phyloP scores from a whole-genome alignment of 371 early-diverging fungal species.

The Chytridium lagenaria region DNA sequence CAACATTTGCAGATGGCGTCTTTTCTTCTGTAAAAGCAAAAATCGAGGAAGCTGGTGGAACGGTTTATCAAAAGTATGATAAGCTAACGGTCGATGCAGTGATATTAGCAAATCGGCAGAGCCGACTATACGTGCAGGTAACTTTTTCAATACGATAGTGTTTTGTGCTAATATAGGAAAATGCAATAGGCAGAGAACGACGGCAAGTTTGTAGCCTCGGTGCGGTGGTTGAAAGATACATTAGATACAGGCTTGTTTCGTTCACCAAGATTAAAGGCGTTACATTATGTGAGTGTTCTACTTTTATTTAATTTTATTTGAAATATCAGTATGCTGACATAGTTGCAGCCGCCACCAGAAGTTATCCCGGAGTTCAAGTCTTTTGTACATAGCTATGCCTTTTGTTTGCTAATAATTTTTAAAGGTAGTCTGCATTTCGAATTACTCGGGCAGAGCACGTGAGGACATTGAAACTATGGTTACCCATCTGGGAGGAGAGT shows the following conservation, averaged over 20 bases:
- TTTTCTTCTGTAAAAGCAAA: not conserved
- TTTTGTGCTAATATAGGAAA: not conserved
- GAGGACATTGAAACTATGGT: slow-evolving; percentile 72
- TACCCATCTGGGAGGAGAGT: slow-evolving; percentile 67
- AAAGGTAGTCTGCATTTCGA: slow-evolving; percentile 67
- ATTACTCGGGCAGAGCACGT: slow-evolving; percentile 72
- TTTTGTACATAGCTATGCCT: slow-evolving; percentile 43
- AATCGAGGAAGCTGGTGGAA: slow-evolving; percentile 20
- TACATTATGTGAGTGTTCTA: slow-evolving; percentile 40
- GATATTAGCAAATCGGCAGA: slow-evolving; percentile 63
- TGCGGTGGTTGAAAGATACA: slow-evolving; percentile 35
- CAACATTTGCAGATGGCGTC: not conserved
- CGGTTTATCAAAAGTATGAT: slow-evolving; percentile 7
- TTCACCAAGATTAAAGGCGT: slow-evolving; percentile 24
- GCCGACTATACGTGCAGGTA: slow-evolving; percentile 57
- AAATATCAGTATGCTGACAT: not conserved
- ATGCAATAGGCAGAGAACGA: slow-evolving; percentile 56
- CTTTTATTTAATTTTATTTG: not conserved
- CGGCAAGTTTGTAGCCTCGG: slow-evolving; percentile 65
- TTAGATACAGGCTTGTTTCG: slow-evolving; percentile 3
- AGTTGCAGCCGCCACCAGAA: slow-evolving; percentile 15
- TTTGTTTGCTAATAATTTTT: not conserved
- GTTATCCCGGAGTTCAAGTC: slow-evolving; percentile 54
- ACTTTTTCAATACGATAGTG: not conserved
- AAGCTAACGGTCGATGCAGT: slow-evolving; percentile 61